These are phyloP conservation scores for Ophiocordyceps sinensis DNA, from an alignment of 2,329 filamentous ascomycete genomes.

Conservation along the genomic window DNA sequence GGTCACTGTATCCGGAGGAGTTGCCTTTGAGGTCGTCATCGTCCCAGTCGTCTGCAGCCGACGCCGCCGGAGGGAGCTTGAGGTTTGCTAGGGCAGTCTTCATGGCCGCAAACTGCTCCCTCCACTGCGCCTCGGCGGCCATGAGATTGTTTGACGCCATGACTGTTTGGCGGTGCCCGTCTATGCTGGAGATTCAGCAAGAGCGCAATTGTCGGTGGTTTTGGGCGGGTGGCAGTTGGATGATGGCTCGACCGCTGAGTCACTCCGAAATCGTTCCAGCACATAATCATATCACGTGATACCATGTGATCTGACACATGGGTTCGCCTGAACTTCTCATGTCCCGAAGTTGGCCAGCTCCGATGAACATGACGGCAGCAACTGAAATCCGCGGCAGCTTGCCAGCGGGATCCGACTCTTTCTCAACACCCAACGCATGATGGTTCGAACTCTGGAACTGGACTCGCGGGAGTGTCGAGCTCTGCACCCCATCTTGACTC, in stretches of 20 bases:
- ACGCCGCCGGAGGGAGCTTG: slow-evolving; percentile 26
- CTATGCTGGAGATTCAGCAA: neutral
- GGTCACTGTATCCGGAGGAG: slow-evolving; percentile 45
- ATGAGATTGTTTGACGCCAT: slow-evolving; percentile 22
- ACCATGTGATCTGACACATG: no score
- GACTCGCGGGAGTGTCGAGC: no score
- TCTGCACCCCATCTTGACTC: no score
- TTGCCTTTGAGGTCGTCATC: slow-evolving; percentile 49
- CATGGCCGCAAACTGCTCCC: slow-evolving; percentile 75
- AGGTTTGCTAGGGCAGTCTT: slow-evolving; percentile 67
- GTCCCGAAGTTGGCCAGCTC: no score
- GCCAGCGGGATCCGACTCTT: no score
- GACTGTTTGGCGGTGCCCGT: neutral
- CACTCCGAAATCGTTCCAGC: no score
- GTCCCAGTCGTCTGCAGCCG: slow-evolving; percentile 32
- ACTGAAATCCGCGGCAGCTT: no score
- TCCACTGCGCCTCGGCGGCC: slow-evolving; percentile 53
- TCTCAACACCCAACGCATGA: no score
- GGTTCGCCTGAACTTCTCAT: no score
- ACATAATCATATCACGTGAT: no score
- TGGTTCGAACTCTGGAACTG: no score
- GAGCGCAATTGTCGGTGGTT: neutral
- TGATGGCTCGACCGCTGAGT: neutral
- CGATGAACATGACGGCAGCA: no score
- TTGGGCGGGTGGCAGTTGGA: neutral